Evolutionary conservation across 805 yeast species (phyloP), one percentile per base, ranked within the genome.

Genomic region (Komagataella mondaviorum): DNA sequence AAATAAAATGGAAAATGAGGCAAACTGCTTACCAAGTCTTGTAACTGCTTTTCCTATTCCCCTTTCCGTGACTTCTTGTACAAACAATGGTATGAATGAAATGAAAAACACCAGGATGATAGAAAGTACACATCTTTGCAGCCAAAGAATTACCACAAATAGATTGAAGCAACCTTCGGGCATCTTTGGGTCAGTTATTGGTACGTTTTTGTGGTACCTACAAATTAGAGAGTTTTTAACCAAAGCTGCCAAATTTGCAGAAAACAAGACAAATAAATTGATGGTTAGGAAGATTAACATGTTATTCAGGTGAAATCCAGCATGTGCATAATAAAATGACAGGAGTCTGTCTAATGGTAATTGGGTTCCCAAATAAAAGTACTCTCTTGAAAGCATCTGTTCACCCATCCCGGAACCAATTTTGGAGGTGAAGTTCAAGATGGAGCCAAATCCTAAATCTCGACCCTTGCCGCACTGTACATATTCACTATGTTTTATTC

Each of bases 381-480:
- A 88, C 61, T 91, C 98, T 60, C 98, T 76, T 5, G 96, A 88
- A 36, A 91, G 68, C 65, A 90, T 77, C 65, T 91, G 98, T 63
- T 91, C 98, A 6, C 98, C 98, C 98, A 91, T 91, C 49, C 98
- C 98, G 46, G 96, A 93, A 3, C 98, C 98, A 62, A 91, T 90
- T 68, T 91, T 91, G 2, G 96, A 85, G 0, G 96, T 91, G 70
- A 91, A 91, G 62, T 90, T 91, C 58, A 91, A 71, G 56, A 91
- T 89, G 0, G 96, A 87, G 1, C 89, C 85, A 68, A 91, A 91
- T 2, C 98, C 98, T 51, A 91, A 69, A 70, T 91, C 98, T 64
- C 98, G 76, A 0, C 98, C 98, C 64, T 91, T 91, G 30, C 98
- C 98, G 68, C 98, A 91, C 65, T 91, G 98, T 66, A 81, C 89